Base-by-base conservation (phyloP, 2,329 filamentous ascomycete species). In the Bimuria novae-zelandiae region DNA sequence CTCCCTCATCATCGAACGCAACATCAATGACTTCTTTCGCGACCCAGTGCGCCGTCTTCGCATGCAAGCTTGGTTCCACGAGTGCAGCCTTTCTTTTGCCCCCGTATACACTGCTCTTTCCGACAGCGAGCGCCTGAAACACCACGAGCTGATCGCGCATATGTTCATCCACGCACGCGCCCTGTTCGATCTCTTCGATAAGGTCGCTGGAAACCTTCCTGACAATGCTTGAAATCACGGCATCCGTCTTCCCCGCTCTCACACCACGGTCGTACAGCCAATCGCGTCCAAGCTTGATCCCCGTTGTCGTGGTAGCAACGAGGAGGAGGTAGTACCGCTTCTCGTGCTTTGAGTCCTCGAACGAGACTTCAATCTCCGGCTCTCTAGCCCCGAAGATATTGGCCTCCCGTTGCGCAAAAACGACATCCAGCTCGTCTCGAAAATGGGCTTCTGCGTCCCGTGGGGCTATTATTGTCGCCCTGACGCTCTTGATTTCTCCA, bases 111-210 rank as follows among this genome's bases (percentile, higher is more conserved):
- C 44, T 41, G 55, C 75, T 76, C 32, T 25, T 61, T 0, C 79
- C 79, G 7, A 70, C 59, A 4, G 81, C 81, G 17, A 87, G 67
- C 14, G 81, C 81, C 62, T 85, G 82, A 52, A 84, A 86, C 0
- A 86, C 75, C 1, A 85, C 79, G 22, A 86, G 58, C 60, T 86
- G 84, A 65, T 86, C 84, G 37, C 80, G 72, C 77, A 84, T 76
- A 55, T 78, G 75, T 62, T 78, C 76, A 59, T 86, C 84, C 3
- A 84, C 77, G 58, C 76, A 81, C 0, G 80, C 77, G 0, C 71
- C 75, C 52, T 77, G 72, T 11, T 69, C 64, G 39, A 82, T 67
- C 52, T 85, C 82, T 1, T 58, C 43, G 0, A 75, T 61, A 29
- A 86, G 67, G 8, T 78, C 72, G 1, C 70, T 63, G 3, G 78